Conservation (phyloP, 148 eudicot genomes). For the Cornus controversa region DNA sequence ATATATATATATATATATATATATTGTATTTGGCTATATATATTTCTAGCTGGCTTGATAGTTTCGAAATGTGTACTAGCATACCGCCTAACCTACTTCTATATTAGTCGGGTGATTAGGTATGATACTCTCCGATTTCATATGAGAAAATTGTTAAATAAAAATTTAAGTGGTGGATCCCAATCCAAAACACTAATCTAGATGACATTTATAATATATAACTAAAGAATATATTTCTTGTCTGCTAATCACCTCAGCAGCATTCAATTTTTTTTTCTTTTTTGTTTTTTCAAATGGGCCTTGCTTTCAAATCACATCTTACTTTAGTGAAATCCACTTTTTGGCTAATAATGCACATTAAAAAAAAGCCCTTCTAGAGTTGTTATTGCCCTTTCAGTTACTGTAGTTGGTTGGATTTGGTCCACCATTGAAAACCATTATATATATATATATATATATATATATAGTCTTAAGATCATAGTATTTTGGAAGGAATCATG, state of each 20-base stretch:
- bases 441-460: no score
- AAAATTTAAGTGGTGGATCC: background rate
- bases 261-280: background rate
- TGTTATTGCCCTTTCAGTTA: background rate
- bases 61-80: background rate
- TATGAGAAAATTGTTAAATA: background rate
- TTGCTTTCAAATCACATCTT: background rate
- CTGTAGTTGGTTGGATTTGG: constrained; percentile 13
- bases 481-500: background rate
- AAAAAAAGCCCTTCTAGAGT: constrained; percentile 2
- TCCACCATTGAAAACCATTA: background rate
- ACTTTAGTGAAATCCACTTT: constrained; percentile 7
- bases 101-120: background rate
- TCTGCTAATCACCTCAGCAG: background rate
- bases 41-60: background rate
- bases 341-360: constrained; percentile 18
- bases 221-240: background rate
- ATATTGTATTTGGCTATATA: no score
- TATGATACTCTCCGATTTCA: background rate
- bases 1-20: no score
- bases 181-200: background rate
- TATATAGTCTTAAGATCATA: no score
- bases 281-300: background rate
- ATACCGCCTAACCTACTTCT: background rate
- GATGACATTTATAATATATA: background rate